Base-by-base conservation (phyloP, 306 rosid species). In the Dryas alaskensis region DNA sequence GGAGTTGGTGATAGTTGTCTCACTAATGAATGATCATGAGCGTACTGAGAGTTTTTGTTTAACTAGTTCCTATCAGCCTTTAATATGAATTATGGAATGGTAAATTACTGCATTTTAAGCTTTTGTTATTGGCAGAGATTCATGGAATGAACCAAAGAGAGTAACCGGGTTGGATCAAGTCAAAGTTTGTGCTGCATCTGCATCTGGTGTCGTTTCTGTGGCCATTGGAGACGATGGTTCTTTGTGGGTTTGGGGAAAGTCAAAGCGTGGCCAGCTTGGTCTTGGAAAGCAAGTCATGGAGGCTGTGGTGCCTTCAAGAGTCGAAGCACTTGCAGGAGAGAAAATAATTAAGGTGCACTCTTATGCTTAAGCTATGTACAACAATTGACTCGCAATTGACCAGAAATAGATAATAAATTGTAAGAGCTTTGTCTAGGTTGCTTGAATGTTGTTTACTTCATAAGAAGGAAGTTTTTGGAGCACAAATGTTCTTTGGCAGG, bases 201-300 rank as follows among this genome's bases (percentile, higher is more conserved):
- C 96, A 1, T 91, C 98, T 0, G 98, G 96, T 7, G 96, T 89
- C 39, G 86, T 89, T 75, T 89, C 97, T 51, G 87, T 88, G 14
- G 97, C 92, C 2, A 10, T 94, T 86, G 96, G 91, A 31, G 94
- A 91, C 16, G 96, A 89, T 65, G 96, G 97, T 37, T 88, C 94
- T 70, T 51, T 94, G 67, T 94, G 94, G 92, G 88, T 89, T 9
- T 93, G 97, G 97, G 98, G 98, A 14, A 91, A 75, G 82, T 94
- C 95, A 1, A 89, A 84, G 69, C 96, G 91, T 2, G 98, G 97
- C 42, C 98, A 91, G 82, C 92, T 91, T 73, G 97, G 97, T n/a
- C 92, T 91, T 61, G 97, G 96, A 16, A 73, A 84, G 62, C 75
- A 80, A 25, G 54, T 87, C 67, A 77, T 64, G 4, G 86, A 88